Conservation (phyloP, 495 filamentous ascomycete species). For the Xanthoparmelia taractica region DNA sequence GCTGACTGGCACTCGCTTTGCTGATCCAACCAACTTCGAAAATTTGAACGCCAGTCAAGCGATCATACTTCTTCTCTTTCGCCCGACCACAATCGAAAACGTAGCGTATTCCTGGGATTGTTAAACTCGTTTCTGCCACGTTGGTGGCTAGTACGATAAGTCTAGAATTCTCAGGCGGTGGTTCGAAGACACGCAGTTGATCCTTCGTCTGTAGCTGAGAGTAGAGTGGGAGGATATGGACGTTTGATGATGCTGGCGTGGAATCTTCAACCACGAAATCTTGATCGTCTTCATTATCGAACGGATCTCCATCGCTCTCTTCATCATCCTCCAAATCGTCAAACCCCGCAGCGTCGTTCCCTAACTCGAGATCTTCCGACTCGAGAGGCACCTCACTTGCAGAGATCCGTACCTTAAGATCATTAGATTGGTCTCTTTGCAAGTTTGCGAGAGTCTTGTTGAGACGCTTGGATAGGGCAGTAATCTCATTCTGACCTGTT, state of each 20-base stretch:
- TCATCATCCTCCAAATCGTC: conserved; percentile 33
- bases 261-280: conserved; percentile 59
- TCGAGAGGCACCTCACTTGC: conserved; percentile 75
- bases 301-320: conserved; percentile 39
- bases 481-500: conserved; percentile 90
- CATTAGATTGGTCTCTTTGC: conserved; percentile 42
- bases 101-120: conserved; percentile 91
- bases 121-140: conserved; percentile 93
- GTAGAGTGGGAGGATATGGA: conserved; percentile 86
- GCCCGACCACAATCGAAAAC: conserved; percentile 91
- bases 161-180: conserved; percentile 73
- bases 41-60: conserved; percentile 80
- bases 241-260: conserved; percentile 47
- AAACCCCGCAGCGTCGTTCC: conserved; percentile 45
- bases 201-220: conserved; percentile 90
- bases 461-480: conserved; percentile 64
- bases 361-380: conserved; percentile 81
- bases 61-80: conserved; percentile 85
- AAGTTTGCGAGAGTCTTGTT: conserved; percentile 62
- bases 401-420: conserved; percentile 61
- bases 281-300: conserved; percentile 49
- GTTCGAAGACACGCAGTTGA: conserved; percentile 88
- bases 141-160: conserved; percentile 93
- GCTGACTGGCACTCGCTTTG: conserved; percentile 90
- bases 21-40: conserved; percentile 96